phyloP scores from a whole-genome alignment of 2,329 filamentous ascomycete genomes.

The Parastagonospora avenae region DNA sequence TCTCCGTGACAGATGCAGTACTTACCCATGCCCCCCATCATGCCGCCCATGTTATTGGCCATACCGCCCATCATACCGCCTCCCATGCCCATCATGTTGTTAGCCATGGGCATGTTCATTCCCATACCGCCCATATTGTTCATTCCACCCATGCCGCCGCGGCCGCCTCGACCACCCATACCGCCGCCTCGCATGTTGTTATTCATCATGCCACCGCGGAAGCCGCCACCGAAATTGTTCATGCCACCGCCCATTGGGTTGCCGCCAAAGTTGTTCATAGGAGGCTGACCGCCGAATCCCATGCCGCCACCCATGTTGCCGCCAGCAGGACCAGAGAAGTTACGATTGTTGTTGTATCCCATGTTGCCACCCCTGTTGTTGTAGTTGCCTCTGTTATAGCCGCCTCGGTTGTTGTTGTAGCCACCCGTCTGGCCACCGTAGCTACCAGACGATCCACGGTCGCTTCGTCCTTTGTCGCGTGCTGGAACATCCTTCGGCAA shows the following conservation, averaged over 20 bases:
- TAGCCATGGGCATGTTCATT: constrained; percentile 46
- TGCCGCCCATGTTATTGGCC: constrained; percentile 38
- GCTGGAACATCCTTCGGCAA: constrained; percentile 85
- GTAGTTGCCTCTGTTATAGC: constrained; percentile 40
- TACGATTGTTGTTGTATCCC: constrained; percentile 45
- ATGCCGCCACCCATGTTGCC: constrained; percentile 47
- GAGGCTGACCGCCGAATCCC: constrained; percentile 48
- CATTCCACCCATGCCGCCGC: constrained; percentile 45
- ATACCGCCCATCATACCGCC: constrained; percentile 43
- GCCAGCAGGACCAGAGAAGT: constrained; percentile 40
- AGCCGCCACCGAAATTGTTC: constrained; percentile 46
- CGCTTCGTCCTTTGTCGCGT: constrained; percentile 69
- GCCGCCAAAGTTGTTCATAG: constrained; percentile 55
- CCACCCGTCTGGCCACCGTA: constrained; percentile 56
- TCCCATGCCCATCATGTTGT: constrained; percentile 41
- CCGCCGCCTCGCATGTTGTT: constrained; percentile 54
- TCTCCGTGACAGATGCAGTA: background rate
- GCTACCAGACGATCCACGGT: constrained; percentile 54
- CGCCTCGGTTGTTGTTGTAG: constrained; percentile 37
- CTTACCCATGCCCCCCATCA: constrained; percentile 42
- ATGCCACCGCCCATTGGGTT: constrained; percentile 40
- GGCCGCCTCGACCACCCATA: constrained; percentile 49
- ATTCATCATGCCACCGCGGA: constrained; percentile 50
- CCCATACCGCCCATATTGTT: constrained; percentile 43
- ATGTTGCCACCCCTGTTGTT: constrained; percentile 35